Conservation (phyloP, 2,329 filamentous ascomycete genomes). For the Xylariaceae sp. region DNA sequence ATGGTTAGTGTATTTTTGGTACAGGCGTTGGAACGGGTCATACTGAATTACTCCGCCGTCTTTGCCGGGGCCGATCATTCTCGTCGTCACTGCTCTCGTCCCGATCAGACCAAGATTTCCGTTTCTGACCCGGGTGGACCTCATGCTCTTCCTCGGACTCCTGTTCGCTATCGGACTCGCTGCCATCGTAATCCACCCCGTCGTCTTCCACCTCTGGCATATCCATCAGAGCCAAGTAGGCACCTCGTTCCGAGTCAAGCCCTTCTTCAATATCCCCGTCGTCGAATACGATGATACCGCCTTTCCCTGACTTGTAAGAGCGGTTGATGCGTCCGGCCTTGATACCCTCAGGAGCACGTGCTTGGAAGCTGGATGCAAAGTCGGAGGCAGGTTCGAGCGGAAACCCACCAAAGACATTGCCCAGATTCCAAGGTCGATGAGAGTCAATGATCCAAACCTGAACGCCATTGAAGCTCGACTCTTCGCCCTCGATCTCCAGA, state of each 20-base stretch:
- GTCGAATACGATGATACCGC: conserved; percentile 91
- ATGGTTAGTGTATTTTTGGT: conserved; percentile 34
- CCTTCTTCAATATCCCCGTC: conserved; percentile 93
- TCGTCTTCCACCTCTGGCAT: conserved; percentile 89
- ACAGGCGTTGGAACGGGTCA: conserved; percentile 26
- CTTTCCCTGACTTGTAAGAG: conserved; percentile 72
- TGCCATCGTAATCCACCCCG: conserved; percentile 59
- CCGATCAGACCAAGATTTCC: conserved; percentile 74
- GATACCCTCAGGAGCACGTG: conserved; percentile 63
- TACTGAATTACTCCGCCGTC: conserved; percentile 86
- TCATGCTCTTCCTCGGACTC: conserved; percentile 50
- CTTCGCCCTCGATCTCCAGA: conserved; percentile 65
- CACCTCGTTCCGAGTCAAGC: conserved; percentile 68
- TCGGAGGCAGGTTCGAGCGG: conserved; percentile 52
- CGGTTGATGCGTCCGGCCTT: conserved; percentile 69
- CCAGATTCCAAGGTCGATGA: conserved; percentile 88
- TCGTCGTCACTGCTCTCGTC: conserved; percentile 72
- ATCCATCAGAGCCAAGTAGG: conserved; percentile 79
- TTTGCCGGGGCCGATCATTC: conserved; percentile 72
- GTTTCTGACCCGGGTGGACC: conserved; percentile 59
- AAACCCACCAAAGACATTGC: conserved; percentile 84
- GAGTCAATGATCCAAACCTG: conserved; percentile 95
- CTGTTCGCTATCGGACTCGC: conserved; percentile 55
- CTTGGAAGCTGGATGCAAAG: conserved; percentile 43
- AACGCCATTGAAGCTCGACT: conserved; percentile 73